A percentile compares a stretch with the other conserved stretches of the same genome.
Conservation (phyloP, 2,329 filamentous ascomycete species). For the Trichoderma afroharzianum region DNA sequence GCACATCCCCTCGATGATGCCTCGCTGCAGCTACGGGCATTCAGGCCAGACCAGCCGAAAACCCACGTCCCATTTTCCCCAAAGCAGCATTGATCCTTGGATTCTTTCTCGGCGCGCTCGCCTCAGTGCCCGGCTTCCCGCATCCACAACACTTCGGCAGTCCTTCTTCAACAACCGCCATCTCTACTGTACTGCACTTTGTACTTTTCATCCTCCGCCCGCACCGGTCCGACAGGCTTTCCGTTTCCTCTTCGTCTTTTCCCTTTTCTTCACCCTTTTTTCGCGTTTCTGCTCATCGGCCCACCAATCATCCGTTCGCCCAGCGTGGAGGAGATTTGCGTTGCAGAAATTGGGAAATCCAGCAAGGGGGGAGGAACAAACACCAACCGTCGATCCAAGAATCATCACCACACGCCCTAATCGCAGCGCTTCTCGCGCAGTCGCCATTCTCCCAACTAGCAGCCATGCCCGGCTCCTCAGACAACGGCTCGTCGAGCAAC, state of each 20-base stretch:
- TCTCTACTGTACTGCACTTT: not conserved
- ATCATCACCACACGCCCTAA: not conserved
- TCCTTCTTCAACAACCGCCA: not conserved
- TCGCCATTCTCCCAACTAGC: not conserved
- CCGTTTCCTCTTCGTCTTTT: not conserved
- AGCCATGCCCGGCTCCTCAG: conserved; percentile 37
- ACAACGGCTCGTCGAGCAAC: conserved; percentile 33
- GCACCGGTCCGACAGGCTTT: not conserved
- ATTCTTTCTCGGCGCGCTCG: not conserved
- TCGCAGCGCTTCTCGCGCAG: conserved; percentile 3
- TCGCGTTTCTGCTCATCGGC: not conserved
- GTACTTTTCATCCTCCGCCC: not conserved
- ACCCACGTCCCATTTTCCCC: conserved; percentile 3
- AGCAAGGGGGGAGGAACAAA: not conserved
- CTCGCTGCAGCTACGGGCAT: conserved; percentile 1
- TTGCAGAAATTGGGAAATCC: not conserved
- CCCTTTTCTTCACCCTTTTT: not conserved
- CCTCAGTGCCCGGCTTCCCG: conserved; percentile 5
- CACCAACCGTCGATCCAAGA: not conserved
- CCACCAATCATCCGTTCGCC: not conserved
- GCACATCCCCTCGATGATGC: conserved; percentile 1
- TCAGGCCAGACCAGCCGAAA: not conserved
- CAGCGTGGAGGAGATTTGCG: not conserved
- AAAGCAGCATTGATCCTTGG: not conserved
- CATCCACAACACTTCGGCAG: conserved; percentile 13